A percentile compares a stretch with the other conserved stretches of the same genome.
Evolutionary conservation across 2,329 filamentous ascomycete species (phyloP).

Genomic region (Colletotrichum horii): DNA sequence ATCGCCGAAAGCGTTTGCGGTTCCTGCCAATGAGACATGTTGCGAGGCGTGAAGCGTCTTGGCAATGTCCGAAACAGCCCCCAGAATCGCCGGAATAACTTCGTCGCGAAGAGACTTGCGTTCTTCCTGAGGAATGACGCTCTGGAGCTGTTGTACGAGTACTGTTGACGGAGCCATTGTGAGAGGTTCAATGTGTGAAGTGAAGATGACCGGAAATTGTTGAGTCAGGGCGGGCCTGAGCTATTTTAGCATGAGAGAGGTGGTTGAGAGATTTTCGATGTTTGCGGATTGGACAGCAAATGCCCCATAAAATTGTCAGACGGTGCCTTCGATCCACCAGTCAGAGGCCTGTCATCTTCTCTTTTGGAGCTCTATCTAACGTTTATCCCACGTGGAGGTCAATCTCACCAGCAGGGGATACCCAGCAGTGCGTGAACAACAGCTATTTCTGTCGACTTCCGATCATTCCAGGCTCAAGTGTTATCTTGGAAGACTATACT

Average conservation of each 20-base stretch:
- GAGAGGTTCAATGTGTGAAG: background rate
- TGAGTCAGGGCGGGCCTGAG: constrained; percentile 8
- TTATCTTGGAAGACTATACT: too few relatives aligned
- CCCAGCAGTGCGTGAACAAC: background rate
- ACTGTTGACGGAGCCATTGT: background rate
- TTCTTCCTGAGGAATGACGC: constrained; percentile 25
- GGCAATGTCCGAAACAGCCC: constrained; percentile 49
- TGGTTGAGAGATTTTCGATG: constrained; percentile 16
- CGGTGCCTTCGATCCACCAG: background rate
- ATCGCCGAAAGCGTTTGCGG: constrained; percentile 63
- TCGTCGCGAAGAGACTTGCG: constrained; percentile 43
- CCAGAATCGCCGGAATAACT: constrained; percentile 54
- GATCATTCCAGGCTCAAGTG: background rate
- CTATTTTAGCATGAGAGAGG: constrained; percentile 10
- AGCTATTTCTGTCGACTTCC: background rate
- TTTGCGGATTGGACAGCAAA: background rate
- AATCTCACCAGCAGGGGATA: background rate
- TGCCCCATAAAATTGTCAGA: background rate
- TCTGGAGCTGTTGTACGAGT: constrained; percentile 22
- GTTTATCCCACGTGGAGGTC: background rate
- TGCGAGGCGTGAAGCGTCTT: constrained; percentile 48
- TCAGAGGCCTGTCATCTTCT: background rate
- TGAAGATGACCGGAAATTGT: background rate
- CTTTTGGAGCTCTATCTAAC: background rate
- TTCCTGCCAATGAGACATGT: constrained; percentile 51